Evolutionary conservation across 2,329 filamentous ascomycete genomes (phyloP).

Genomic region (Colletotrichum simmondsii): DNA sequence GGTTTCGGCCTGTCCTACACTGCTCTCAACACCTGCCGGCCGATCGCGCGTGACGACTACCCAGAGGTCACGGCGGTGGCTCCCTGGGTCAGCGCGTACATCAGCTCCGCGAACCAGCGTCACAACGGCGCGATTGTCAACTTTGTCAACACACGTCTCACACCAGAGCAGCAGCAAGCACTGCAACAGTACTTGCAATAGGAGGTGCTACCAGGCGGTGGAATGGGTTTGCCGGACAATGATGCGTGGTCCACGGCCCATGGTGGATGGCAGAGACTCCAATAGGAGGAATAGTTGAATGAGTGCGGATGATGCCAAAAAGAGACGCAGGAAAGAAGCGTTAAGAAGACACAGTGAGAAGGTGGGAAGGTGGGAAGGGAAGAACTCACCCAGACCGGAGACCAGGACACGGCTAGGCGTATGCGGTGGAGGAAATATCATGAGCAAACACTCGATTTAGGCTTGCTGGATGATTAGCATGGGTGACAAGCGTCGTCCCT

Average conservation of each 20-base stretch:
- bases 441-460: conserved; percentile 1
- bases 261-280: conserved; percentile 18
- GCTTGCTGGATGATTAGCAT: background rate
- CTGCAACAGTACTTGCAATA: conserved; percentile 63
- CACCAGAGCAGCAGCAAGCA: conserved; percentile 66
- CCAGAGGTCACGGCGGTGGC: conserved; percentile 84
- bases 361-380: background rate
- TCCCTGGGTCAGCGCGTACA: conserved; percentile 84
- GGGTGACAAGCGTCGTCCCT: background rate
- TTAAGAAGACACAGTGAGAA: background rate
- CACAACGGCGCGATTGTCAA: conserved; percentile 76
- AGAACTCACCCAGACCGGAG: background rate
- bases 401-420: conserved; percentile 9
- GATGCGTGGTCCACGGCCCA: conserved; percentile 18
- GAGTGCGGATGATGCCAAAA: background rate
- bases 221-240: conserved; percentile 18
- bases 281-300: background rate
- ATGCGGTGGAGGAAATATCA: conserved; percentile 17
- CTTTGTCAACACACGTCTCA: conserved; percentile 79
- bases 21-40: conserved; percentile 89
- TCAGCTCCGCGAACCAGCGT: conserved; percentile 81
- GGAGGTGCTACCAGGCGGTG: conserved; percentile 28
- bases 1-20: conserved; percentile 96
- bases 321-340: conserved; percentile 13
- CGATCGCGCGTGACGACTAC: conserved; percentile 80